Conservation (phyloP, 371 early-diverging fungal species). For the Mucor plumbeus region DNA sequence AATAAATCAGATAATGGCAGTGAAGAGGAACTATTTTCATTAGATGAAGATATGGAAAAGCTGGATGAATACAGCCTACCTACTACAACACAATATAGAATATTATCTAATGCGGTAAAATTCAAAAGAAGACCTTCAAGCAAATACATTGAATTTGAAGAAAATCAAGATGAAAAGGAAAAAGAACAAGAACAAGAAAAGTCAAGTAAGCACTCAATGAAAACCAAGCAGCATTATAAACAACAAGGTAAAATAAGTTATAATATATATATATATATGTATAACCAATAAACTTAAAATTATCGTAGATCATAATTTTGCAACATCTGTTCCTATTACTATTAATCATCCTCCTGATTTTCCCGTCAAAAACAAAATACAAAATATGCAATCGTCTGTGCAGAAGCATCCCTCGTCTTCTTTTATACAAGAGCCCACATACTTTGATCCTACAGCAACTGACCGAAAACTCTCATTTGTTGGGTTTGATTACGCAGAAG, state of each 20-base stretch:
- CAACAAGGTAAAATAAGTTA: not conserved
- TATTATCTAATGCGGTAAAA: not conserved
- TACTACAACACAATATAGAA: not conserved
- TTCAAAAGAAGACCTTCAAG: not conserved
- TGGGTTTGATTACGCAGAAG: constrained; percentile 21
- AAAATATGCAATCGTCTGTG: constrained; percentile 5
- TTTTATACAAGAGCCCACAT: constrained; percentile 1
- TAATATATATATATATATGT: too few species aligned
- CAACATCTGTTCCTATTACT: constrained; percentile 14
- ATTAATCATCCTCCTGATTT: constrained; percentile 1
- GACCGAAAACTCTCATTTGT: constrained; percentile 10
- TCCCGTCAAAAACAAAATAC: not conserved
- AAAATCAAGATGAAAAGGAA: not conserved
- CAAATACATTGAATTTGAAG: constrained; percentile 12
- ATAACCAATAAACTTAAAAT: too few species aligned
- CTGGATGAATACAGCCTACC: not conserved
- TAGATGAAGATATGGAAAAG: constrained; percentile 47
- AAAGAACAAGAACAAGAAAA: not conserved
- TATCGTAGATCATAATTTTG: not conserved
- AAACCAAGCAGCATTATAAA: not conserved
- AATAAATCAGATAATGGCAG: not conserved
- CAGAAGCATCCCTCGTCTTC: constrained; percentile 12
- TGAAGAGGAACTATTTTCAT: constrained; percentile 43
- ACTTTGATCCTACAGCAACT: not conserved
- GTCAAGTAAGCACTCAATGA: not conserved